Base-by-base conservation (phyloP, 768 basidiomycete genomes). In the Lentinula boryana region DNA sequence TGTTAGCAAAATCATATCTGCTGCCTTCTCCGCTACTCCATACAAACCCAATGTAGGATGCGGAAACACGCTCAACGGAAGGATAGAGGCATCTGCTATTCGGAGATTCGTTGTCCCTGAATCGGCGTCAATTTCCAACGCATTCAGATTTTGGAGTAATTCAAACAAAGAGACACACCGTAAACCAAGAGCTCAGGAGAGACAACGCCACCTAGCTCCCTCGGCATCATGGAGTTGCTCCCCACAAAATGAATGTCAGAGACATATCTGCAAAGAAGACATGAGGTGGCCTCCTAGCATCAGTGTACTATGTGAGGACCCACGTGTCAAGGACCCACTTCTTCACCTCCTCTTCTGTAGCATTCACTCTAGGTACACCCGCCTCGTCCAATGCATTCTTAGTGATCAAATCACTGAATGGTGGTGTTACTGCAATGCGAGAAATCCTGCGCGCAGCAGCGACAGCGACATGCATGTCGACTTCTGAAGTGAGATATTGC, bases 11-110 rank as follows among this genome's bases (percentile, higher is more conserved):
- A 51, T 51, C 50, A 51, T 51, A 51, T 63, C 64, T 23, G 65
- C 69, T 32, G 67, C 68, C 60, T 72, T 71, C 51, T 70, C 68
- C 21, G 62, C 70, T 8, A 74, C 57, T 12, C 67, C 68, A 60
- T 69, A 72, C 35, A 72, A 62, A 53, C 72, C 69, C 54, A 70
- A 62, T 8, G 65, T 65, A n/a, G 69, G 58, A 32, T 69, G 67
- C 12, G 66, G 63, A 41, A 65, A 63, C 38, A 71, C 55, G 5
- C 69, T 69, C 32, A 71, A 43, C 4, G 70, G 72, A 31, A 71
- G 44, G 43, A 72, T 63, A n/a, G 64, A 66, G 9, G 70, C 70
- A 58, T 71, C 71, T 8, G 68, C 68, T 5, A 72, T 66, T 10
- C 69, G 66, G 6, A 73, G 62, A 58, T 65, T 65, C n/a, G 63